These are phyloP conservation scores for Sporothrix inflata DNA, from an alignment of 2,329 filamentous ascomycete genomes.

Conservation along the genomic window DNA sequence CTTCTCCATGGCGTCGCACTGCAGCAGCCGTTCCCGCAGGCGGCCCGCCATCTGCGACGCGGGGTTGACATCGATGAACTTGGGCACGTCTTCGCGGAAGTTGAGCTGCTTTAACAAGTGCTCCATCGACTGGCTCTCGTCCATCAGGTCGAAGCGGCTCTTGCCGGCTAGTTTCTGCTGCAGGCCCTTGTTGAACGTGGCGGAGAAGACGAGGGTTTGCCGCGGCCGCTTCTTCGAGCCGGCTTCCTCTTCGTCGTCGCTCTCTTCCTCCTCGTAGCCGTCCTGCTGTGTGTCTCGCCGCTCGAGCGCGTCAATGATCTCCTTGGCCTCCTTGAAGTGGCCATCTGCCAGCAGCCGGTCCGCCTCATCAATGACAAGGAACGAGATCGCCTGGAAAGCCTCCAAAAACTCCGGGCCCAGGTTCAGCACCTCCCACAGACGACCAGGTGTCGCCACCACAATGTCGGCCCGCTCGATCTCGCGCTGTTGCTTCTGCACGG, in stretches of 20 bases:
- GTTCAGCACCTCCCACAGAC: conserved; percentile 92
- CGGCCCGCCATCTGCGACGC: conserved; percentile 83
- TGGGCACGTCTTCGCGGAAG: conserved; percentile 81
- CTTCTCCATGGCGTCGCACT: conserved; percentile 93
- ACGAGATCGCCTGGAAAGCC: conserved; percentile 73
- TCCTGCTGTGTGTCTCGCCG: conserved; percentile 64
- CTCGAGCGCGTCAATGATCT: conserved; percentile 83
- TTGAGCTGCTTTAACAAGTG: conserved; percentile 89
- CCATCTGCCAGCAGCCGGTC: conserved; percentile 90
- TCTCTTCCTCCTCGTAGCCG: conserved; percentile 50
- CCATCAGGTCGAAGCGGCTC: conserved; percentile 67
- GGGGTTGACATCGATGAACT: conserved; percentile 91
- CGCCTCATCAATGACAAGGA: conserved; percentile 90
- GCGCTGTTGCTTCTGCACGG: conserved; percentile 92
- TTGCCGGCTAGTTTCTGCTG: conserved; percentile 90
- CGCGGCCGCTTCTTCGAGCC: conserved; percentile 48
- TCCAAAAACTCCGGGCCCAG: conserved; percentile 69
- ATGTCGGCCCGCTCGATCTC: conserved; percentile 84
- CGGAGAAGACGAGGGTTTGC: conserved; percentile 95
- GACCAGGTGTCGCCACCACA: conserved; percentile 88
- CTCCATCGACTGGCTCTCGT: conserved; percentile 81
- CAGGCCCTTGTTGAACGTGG: conserved; percentile 88
- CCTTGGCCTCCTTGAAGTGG: conserved; percentile 90
- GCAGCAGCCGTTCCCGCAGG: conserved; percentile 85
- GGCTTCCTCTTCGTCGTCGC: conserved; percentile 47